Percentiles rank a stretch among this genome's conserved stretches.
Conservation (phyloP, 208 protist genomes). For the Acanthamoeba polyphaga region DNA sequence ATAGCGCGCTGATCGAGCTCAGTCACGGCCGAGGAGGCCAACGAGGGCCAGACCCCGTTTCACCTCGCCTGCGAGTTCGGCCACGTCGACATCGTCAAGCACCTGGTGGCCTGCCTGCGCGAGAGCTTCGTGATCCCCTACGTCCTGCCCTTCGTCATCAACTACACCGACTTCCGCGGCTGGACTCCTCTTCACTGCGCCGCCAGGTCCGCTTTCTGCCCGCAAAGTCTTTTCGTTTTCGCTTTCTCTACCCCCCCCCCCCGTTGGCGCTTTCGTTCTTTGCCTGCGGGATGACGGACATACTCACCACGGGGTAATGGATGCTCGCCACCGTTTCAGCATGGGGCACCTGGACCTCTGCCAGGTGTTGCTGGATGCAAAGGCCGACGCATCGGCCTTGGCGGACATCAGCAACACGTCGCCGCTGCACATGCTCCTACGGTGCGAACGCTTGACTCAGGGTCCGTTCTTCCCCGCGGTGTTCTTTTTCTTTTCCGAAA, state of each 20-base stretch:
- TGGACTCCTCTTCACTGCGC: not conserved
- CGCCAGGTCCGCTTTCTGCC: not conserved
- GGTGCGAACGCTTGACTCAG: not conserved
- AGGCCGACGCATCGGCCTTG: not conserved
- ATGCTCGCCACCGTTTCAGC: not conserved
- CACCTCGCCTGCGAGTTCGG: not conserved
- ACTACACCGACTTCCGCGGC: not conserved
- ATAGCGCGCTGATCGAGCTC: not conserved
- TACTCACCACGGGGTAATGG: no score
- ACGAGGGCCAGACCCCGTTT: not conserved
- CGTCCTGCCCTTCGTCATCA: not conserved
- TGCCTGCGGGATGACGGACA: no score
- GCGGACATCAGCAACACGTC: conserved; percentile 3
- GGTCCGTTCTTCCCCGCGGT: not conserved
- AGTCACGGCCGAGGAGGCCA: conserved; percentile 7
- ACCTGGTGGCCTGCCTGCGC: not conserved
- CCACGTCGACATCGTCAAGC: not conserved
- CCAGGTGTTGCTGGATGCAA: not conserved
- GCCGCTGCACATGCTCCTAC: not conserved
- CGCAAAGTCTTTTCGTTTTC: no score
- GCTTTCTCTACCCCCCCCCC: not conserved
- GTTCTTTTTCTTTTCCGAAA: not conserved
- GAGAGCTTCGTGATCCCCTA: not conserved
- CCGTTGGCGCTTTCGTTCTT: not conserved
- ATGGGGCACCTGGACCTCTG: not conserved